A percentile compares a stretch with the other conserved stretches of the same genome.
Conservation (phyloP, 1,139 yeast genomes). For the Debaryomycetaceae sp. region DNA sequence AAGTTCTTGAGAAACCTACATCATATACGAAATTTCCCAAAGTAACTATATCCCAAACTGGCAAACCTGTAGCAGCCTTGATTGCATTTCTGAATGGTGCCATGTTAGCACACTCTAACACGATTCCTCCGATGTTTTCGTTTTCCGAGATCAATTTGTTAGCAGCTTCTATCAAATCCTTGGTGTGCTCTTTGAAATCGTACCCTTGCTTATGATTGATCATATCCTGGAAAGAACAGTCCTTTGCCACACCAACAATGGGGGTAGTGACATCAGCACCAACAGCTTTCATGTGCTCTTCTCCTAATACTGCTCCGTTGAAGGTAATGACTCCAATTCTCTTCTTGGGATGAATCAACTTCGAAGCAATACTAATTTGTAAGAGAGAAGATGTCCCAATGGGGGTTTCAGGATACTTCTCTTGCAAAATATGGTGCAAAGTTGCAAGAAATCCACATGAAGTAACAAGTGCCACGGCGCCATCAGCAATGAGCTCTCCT, state of each 20-base stretch:
- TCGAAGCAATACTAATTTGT: constrained; percentile 22
- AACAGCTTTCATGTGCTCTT: constrained; percentile 22
- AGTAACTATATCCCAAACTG: constrained; percentile 22
- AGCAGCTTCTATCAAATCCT: constrained; percentile 10
- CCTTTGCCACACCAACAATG: constrained; percentile 14
- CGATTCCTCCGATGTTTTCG: constrained; percentile 17
- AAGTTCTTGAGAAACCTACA: background rate
- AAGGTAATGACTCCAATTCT: constrained; percentile 25
- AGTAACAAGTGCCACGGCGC: constrained; percentile 18
- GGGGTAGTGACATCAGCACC: constrained; percentile 17
- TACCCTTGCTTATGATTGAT: constrained; percentile 16
- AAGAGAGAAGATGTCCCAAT: constrained; percentile 24
- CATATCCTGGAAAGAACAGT: constrained; percentile 15
- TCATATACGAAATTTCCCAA: constrained; percentile 10
- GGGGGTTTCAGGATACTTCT: constrained; percentile 17
- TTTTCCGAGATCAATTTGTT: constrained; percentile 10
- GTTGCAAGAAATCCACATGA: constrained; percentile 24
- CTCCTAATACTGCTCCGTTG: constrained; percentile 17
- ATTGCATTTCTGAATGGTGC: constrained; percentile 21
- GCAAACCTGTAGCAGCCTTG: constrained; percentile 9
- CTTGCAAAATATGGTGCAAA: constrained; percentile 18
- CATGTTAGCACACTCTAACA: constrained; percentile 26
- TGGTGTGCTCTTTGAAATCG: constrained; percentile 14
- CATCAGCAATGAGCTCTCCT: constrained; percentile 12
- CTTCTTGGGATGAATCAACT: constrained; percentile 13